These are phyloP conservation scores for Russula sp. DNA, from an alignment of 768 basidiomycete genomes.

Conservation along the genomic window DNA sequence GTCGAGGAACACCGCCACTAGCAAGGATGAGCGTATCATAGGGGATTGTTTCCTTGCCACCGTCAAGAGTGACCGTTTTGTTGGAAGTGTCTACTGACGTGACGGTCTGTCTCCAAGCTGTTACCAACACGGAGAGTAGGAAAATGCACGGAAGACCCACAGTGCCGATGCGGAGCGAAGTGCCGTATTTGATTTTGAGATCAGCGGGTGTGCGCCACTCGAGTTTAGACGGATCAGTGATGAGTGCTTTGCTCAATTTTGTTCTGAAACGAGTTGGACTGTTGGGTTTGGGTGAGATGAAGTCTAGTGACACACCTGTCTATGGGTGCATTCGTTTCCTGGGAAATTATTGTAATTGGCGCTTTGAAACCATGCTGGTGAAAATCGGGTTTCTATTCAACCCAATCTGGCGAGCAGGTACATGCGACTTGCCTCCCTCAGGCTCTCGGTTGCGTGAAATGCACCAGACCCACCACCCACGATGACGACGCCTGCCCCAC, in stretches of 20 bases:
- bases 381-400: background rate
- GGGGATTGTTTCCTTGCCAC: slow-evolving; percentile 47
- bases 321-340: slow-evolving; percentile 74
- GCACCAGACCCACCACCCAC: slow-evolving; percentile 82
- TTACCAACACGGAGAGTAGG: slow-evolving; percentile 5
- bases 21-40: slow-evolving; percentile 81
- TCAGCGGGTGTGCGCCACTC: slow-evolving; percentile 66
- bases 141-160: slow-evolving; percentile 31
- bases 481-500: slow-evolving; percentile 65
- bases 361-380: slow-evolving; percentile 65
- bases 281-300: background rate
- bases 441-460: slow-evolving; percentile 68
- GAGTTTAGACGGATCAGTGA: slow-evolving; percentile 70
- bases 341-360: slow-evolving; percentile 73
- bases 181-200: slow-evolving; percentile 67
- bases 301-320: slow-evolving; percentile 48
- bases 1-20: slow-evolving; percentile 63
- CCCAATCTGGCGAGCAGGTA: background rate
- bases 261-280: slow-evolving; percentile 43
- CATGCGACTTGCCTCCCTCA: slow-evolving; percentile 55
- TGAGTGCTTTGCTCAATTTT: slow-evolving; percentile 81
- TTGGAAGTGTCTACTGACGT: slow-evolving; percentile 56
- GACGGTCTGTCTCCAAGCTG: slow-evolving; percentile 43
- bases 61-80: slow-evolving; percentile 56
- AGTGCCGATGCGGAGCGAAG: slow-evolving; percentile 53